Evolutionary conservation across 257 asterid genomes (phyloP).

Genomic region (Nicotiana tabacum): DNA sequence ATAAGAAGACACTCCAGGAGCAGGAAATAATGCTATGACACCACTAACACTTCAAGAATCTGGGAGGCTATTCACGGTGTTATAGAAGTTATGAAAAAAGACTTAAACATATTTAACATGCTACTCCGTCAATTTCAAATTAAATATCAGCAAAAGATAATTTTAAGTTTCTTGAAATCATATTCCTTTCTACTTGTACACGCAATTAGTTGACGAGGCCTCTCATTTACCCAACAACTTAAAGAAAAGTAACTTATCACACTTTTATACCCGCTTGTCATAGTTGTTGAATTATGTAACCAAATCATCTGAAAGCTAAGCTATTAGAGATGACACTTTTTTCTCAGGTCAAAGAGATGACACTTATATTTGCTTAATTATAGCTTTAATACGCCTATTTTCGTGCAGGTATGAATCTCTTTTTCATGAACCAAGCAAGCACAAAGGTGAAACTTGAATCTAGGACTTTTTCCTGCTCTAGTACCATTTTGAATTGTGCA

Average conservation of each 20-base stretch:
- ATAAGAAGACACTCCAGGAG: neutral
- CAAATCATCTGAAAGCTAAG: neutral
- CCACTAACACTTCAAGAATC: neutral
- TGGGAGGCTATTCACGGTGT: neutral
- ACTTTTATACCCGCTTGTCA: neutral
- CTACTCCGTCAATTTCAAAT: neutral
- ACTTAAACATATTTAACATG: neutral
- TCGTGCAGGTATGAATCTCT: neutral
- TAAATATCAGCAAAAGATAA: neutral
- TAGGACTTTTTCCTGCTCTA: neutral
- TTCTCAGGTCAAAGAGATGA: neutral
- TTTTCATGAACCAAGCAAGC: neutral
- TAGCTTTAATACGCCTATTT: neutral
- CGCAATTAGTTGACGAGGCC: neutral
- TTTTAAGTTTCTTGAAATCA: neutral
- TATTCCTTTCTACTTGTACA: no score
- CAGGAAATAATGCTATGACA: neutral
- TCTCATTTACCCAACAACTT: neutral
- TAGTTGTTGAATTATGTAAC: neutral
- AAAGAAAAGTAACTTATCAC: neutral
- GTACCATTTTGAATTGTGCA: neutral
- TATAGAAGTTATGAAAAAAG: neutral
- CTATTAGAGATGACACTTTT: neutral
- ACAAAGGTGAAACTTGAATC: neutral
- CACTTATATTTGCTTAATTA: neutral